phyloP scores from a whole-genome alignment of 2,329 filamentous ascomycete genomes.

The Coniochaeta hoffmannii region DNA sequence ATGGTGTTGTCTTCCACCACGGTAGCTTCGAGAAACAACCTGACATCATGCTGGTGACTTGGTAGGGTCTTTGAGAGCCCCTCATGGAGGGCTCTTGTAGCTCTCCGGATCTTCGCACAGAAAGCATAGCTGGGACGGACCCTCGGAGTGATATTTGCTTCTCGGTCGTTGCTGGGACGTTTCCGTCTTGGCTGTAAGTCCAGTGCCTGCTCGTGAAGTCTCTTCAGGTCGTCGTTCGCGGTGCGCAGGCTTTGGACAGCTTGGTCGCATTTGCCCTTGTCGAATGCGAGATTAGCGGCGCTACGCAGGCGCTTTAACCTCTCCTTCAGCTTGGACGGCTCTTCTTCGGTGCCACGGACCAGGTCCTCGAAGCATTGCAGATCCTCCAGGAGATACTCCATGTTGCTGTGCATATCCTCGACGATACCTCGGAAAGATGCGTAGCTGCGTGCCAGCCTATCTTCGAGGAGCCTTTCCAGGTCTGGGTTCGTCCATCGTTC shows the following conservation, averaged over 20 bases:
- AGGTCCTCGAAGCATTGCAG: background rate
- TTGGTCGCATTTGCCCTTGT: background rate
- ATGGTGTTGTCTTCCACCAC: background rate
- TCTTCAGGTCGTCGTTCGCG: background rate
- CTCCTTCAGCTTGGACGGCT: background rate
- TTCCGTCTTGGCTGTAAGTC: background rate
- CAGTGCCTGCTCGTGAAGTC: background rate
- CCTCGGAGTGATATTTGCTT: background rate
- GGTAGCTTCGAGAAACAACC: background rate
- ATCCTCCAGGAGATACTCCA: background rate
- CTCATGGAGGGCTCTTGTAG: background rate
- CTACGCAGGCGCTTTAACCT: background rate
- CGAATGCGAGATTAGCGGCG: background rate
- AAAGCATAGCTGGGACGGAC: background rate
- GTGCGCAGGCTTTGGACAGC: conserved; percentile 1
- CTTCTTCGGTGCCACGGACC: background rate
- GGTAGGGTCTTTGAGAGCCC: background rate
- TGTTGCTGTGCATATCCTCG: background rate
- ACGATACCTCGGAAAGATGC: background rate
- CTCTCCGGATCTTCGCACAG: background rate
- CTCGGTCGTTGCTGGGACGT: background rate
- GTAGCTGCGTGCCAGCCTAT: background rate
- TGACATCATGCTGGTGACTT: background rate
- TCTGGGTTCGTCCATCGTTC: background rate
- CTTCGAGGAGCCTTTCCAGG: background rate